Evolutionary conservation across 192 early-diverging fungal species (phyloP), one percentile per base, ranked within the genome.

Genomic region (Dissophora globulifera): DNA sequence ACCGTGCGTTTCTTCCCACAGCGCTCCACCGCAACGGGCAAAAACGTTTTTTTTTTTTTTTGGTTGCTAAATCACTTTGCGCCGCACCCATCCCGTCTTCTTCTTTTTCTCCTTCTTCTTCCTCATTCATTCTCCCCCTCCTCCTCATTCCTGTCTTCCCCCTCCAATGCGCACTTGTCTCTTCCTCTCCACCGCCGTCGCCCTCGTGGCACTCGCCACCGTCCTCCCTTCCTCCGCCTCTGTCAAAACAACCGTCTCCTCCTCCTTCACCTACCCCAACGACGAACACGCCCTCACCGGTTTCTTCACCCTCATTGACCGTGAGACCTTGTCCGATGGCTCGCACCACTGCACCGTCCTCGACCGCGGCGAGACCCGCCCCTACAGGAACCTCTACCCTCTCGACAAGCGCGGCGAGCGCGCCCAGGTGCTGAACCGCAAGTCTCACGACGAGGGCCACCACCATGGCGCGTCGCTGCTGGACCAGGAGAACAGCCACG

Each of bases 331-430:
- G 15, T 4, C 38, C 11, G 33, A 40, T 31, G 57, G 78, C 2
- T 10, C 25, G 15, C 54, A 48, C 26, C 19, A 22, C 47, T 71
- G 78, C 53, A 50, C 58, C 17, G 25, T 79, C 63, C 53, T 72
- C 27, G 68, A 67, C 48, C 50, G 48, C 15, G 78, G 62, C 4
- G 61, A 71, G 40, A 57, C 78, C 16, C 43, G 55, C 17, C 47
- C 69, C 29, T 76, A 52, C 52, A 60, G 72, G 30, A 67, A 61
- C 58, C 64, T 76, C 20, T 65, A 47, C 29, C 72, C 72, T 11
- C 17, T 61, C 52, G 53, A 60, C 22, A 54, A 48, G 22, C 32
- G 51, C 19, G 63, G 63, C 7, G 43, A 76, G 8, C 42, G 50
- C 35, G 31, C 38, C 40, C 56, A 67, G 43, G 46, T 76, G 12